Base-by-base conservation (phyloP, 768 basidiomycete species). In the Rhizopogon roseolus region DNA sequence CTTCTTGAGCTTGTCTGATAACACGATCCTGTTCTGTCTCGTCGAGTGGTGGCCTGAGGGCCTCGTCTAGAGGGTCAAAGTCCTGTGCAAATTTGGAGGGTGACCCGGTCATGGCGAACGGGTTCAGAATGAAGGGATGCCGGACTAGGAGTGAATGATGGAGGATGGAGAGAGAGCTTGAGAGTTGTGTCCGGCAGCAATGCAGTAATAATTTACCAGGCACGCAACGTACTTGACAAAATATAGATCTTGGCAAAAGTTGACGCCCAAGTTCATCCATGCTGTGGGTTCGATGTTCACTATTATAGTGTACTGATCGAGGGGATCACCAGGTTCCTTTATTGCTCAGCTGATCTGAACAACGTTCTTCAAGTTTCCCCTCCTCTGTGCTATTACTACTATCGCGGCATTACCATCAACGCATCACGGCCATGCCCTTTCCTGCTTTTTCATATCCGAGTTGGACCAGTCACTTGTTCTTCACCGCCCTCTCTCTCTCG, bases 61-160 rank as follows among this genome's bases (percentile, higher is more conserved):
- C 75, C 53, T 78, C 76, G 64, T 86, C 81, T 61, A 90, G 77
- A 25, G 88, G 88, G 72, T 89, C 88, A 65, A 54, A 57, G 22
- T 68, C 69, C 0, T 41, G 6, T 6, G 45, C 34, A 14, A 54
- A 9, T 34, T 56, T 68, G 51, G n/a, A 53, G 42, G 48, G 57
- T 13, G 60, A 17, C 6, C 19, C 44, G 52, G 60, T 59, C 67
- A 68, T 68, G 41, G 40, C 48, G 52, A 58, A 58, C 11, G 22
- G 27, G 16, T 28, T 16, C 22, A 45, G 53, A 14, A 41, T 43
- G 50, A 40, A 37, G 19, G 17, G 56, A 49, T 55, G 44, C 41
- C 45, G 43, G 50, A 22, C 10, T 32, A 7, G 5, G 14, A 32
- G 48, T n/a, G 36, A 1, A 16, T 22, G 42, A 49, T 49, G 19